Base-by-base conservation (phyloP, 2,329 filamentous ascomycete species). In the Botrytis sinoallii region DNA sequence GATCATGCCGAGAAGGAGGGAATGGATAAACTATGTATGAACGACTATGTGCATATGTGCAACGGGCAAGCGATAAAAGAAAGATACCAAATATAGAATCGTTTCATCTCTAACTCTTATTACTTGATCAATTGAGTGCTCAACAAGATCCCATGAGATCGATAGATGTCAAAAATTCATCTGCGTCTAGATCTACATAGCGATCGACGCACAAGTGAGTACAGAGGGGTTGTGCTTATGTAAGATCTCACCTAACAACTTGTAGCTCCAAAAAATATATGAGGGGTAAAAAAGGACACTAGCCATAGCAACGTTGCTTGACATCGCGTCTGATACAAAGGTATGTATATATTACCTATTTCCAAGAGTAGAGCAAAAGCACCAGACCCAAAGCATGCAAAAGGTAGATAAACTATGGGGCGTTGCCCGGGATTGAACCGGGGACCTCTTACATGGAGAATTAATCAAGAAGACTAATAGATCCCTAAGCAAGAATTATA, bases 401-500 rank as follows among this genome's bases (percentile, higher is more conserved):
- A n/a, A n/a, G n/a, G n/a, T n/a, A n/a, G n/a, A n/a, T n/a, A 1
- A 14, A 2, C 0, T 52, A 14, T 52, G 4, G 64, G 71, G 71
- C 64, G 71, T 69, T 69, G 64, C 71, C 71, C 71, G 71, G 71
- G 71, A 73, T 73, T 69, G 71, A 73, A 73, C 71, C 71, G 71
- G 71, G 71, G 71, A 73, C 71, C 71, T 69, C 71, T 73, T 73
- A 73, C 71, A 73, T 57, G 42, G 32, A 38, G 40, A 52, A 48
- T 59, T 2, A 57, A 29, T 38, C 60, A 6, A 9, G 1, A 25
- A 9, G 32, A 40, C 7, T 32, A 10, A 68, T 68, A 18, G 4
- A 29, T 52, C 71, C 71, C 71, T 73, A 73, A 73, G 71, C 71
- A 73, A 73, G 71, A 69, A 73, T 73, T 73, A 73, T 73, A 73